Base-by-base conservation (phyloP, 2,329 filamentous ascomycete species). In the Botrytis medusae region DNA sequence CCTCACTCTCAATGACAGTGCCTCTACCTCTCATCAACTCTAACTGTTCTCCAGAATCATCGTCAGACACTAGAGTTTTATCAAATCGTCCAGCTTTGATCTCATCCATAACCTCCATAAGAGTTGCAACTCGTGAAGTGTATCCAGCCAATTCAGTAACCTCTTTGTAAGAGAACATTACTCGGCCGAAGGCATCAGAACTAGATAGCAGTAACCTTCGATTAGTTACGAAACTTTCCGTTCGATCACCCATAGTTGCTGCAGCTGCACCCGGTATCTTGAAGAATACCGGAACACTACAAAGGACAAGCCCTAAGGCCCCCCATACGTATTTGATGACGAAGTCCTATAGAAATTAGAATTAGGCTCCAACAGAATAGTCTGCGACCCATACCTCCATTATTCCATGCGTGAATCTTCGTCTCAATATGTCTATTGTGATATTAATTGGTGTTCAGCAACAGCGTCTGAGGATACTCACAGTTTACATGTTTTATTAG, bases 271-370 rank as follows among this genome's bases (percentile, higher is more conserved):
- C 93, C 0, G 95, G 94, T 29, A 98, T 88, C 82, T 95, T 95
- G 86, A 99, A 93, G 82, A 99, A 99, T 2, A 98, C 95, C 0
- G 96, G 96, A 0, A 97, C 91, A 82, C 94, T 97, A 85, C 96
- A 99, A 16, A 99, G 90, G 76, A 97, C 83, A 76, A 99, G 87
- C 1, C 96, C 96, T 61, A 99, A 83, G 2, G 96, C 95, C 59
- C 96, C 96, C 96, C 96, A 99, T 83, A 98, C 96, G 82, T 99
- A 99, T 83, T 99, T 99, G 83, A 99, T 97, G 73, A 98, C 94
- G 83, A 98, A 99, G 82, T 99, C 96, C 82, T 79, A 42, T 2
- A 12, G 32, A 9, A 48, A 7, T 76, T 46, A 74, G 71, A 7
- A 46, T n/a, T 9, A 4, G 29, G 29, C 42, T 32, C 18, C 14